A percentile compares a stretch with the other conserved stretches of the same genome.
Conservation (phyloP, 2,329 filamentous ascomycete species). For the Sarocladium strictum region DNA sequence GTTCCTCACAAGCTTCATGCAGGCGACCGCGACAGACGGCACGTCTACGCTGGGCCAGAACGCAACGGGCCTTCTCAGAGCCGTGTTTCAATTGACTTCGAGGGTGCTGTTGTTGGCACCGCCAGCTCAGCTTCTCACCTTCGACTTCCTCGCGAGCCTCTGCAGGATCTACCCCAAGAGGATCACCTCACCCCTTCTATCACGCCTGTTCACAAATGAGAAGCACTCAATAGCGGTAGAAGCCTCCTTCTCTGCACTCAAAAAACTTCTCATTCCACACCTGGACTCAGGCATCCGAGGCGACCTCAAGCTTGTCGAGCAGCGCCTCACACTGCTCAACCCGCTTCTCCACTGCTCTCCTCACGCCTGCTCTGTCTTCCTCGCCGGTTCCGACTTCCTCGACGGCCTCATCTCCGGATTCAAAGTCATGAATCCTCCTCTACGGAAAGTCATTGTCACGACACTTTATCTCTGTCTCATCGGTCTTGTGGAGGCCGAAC, state of each 20-base stretch:
- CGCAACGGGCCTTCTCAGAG: slow-evolving; percentile 48
- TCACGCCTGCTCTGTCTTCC: slow-evolving; percentile 54
- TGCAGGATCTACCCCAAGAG: slow-evolving; percentile 62
- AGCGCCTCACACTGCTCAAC: slow-evolving; percentile 52
- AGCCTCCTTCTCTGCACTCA: slow-evolving; percentile 50
- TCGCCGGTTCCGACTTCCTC: slow-evolving; percentile 82
- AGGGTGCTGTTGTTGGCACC: slow-evolving; percentile 41
- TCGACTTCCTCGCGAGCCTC: slow-evolving; percentile 64
- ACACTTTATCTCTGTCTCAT: slow-evolving; percentile 70
- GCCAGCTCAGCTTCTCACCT: slow-evolving; percentile 49
- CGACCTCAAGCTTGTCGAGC: slow-evolving; percentile 49
- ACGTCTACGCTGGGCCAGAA: slow-evolving; percentile 27
- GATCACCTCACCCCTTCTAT: slow-evolving; percentile 44
- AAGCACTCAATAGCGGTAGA: slow-evolving; percentile 38
- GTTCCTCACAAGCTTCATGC: slow-evolving; percentile 66
- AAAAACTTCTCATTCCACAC: slow-evolving; percentile 54
- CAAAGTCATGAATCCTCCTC: slow-evolving; percentile 53
- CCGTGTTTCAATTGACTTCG: slow-evolving; percentile 58
- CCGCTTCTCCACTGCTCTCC: slow-evolving; percentile 58
- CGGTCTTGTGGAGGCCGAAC: slow-evolving; percentile 60
- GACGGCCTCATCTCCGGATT: slow-evolving; percentile 68
- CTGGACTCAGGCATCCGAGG: slow-evolving; percentile 56
- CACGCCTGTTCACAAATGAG: slow-evolving; percentile 43
- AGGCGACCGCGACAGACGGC: slow-evolving; percentile 40
- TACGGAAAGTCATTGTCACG: slow-evolving; percentile 64